Evolutionary conservation across 164 flowering plant species (phyloP).

Genomic region (Warburgia ugandensis): DNA sequence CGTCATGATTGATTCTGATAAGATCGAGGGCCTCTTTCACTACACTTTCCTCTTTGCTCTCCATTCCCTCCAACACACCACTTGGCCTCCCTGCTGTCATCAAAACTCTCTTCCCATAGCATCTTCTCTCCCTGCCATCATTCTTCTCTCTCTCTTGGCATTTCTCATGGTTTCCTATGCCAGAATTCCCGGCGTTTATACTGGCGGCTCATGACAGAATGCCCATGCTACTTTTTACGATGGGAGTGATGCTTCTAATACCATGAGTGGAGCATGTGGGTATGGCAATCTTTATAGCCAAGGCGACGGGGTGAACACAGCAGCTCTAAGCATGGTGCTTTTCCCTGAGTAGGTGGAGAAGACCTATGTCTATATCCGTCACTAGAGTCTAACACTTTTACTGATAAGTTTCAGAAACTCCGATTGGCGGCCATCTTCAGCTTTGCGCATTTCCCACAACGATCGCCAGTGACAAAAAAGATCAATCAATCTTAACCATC

Average conservation of each 20-base stretch:
- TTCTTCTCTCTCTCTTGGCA: conserved; percentile 19
- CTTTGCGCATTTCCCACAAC: too few relatives aligned
- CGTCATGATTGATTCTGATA: too few relatives aligned
- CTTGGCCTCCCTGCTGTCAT: conserved; percentile 15
- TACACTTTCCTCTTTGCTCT: conserved; percentile 17
- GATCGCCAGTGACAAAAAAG: too few relatives aligned
- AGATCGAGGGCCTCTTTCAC: too few relatives aligned
- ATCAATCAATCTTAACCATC: too few relatives aligned
- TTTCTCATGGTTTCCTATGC: conserved; percentile 28
- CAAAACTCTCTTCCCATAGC: too few relatives aligned
- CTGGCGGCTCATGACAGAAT: conserved; percentile 49
- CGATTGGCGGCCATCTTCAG: too few relatives aligned
- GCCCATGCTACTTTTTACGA: conserved; percentile 97
- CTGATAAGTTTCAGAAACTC: too few relatives aligned
- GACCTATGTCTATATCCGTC: too few relatives aligned
- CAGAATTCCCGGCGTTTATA: conserved; percentile 61
- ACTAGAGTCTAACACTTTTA: too few relatives aligned
- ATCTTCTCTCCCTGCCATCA: not conserved
- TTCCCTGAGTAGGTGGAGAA: too few relatives aligned
- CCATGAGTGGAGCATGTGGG: conserved; percentile 76
- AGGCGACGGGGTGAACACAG: conserved; percentile 51
- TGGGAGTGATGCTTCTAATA: conserved; percentile 85
- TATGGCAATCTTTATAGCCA: conserved; percentile 52
- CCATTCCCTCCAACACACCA: conserved; percentile 7
- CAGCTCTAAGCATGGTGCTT: conserved; percentile 49